These are phyloP conservation scores for Claviceps maximensis DNA, from an alignment of 2,329 filamentous ascomycete genomes.

Conservation along the genomic window DNA sequence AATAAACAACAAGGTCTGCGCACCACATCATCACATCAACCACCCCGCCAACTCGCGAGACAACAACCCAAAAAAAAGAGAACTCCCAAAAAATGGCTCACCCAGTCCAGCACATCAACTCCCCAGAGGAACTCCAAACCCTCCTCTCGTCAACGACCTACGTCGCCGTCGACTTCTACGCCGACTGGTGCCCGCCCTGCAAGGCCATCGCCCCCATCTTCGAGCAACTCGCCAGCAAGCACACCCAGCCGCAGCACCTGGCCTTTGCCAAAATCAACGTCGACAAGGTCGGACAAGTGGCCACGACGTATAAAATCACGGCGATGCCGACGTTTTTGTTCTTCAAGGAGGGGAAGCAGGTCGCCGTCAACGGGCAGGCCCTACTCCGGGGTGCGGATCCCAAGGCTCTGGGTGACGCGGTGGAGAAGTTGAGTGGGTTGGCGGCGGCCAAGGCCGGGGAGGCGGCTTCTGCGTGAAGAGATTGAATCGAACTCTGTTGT, in stretches of 20 bases:
- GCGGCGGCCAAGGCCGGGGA: constrained; percentile 18
- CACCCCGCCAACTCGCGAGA: no score
- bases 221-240: constrained; percentile 31
- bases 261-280: constrained; percentile 12
- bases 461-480: constrained; percentile 7
- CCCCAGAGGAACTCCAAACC: constrained; percentile 20
- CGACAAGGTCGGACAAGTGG: constrained; percentile 12
- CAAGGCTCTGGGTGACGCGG: constrained; percentile 17
- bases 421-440: constrained; percentile 24
- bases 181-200: constrained; percentile 39
- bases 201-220: constrained; percentile 33
- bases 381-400: constrained; percentile 23
- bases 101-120: constrained; percentile 17
- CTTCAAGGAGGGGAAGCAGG: constrained; percentile 57
- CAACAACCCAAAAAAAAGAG: background rate
- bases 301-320: constrained; percentile 62
- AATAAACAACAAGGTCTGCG: no score
- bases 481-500: background rate
- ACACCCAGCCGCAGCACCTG: constrained; percentile 12
- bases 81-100: constrained; percentile 2
- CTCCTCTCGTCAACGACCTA: constrained; percentile 26
- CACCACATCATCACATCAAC: no score
- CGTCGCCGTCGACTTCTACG: constrained; percentile 36
- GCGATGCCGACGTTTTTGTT: constrained; percentile 91
- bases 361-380: constrained; percentile 18